Evolutionary conservation across 768 basidiomycete species (phyloP).

Genomic region (Tubosaeta sp.): DNA sequence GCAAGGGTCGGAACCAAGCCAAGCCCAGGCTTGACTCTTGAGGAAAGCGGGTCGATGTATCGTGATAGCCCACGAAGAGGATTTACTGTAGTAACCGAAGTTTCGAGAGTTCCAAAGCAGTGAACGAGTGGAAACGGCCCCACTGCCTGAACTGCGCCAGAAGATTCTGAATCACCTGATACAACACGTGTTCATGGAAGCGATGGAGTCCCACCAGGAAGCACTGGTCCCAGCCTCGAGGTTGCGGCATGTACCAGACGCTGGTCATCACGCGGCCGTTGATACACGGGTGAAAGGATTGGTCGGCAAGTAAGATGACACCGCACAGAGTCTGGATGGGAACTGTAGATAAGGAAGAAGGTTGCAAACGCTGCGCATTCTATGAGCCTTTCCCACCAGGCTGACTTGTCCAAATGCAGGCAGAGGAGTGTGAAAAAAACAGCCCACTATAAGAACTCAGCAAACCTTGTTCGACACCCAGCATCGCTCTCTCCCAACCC

Average conservation of each 20-base stretch:
- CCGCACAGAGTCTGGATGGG: neutral
- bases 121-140: neutral
- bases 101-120: neutral
- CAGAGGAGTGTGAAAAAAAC: conserved; percentile 32
- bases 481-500: conserved; percentile 13
- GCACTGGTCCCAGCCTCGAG: conserved; percentile 6
- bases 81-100: neutral
- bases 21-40: neutral
- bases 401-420: conserved; percentile 23
- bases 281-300: neutral
- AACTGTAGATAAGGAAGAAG: conserved; percentile 8
- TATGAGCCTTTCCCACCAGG: neutral
- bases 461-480: conserved; percentile 15
- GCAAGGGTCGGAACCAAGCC: neutral
- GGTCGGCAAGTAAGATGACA: neutral
- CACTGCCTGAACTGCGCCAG: neutral
- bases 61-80: neutral
- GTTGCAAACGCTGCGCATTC: conserved; percentile 4
- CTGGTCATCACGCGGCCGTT: neutral
- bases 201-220: neutral
- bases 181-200: conserved; percentile 2
- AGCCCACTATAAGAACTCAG: conserved; percentile 24
- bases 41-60: neutral
- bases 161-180: neutral
- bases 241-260: conserved; percentile 1